These are phyloP conservation scores for Diutina scorzettiae DNA, from an alignment of 1,139 yeast species.

Conservation along the genomic window DNA sequence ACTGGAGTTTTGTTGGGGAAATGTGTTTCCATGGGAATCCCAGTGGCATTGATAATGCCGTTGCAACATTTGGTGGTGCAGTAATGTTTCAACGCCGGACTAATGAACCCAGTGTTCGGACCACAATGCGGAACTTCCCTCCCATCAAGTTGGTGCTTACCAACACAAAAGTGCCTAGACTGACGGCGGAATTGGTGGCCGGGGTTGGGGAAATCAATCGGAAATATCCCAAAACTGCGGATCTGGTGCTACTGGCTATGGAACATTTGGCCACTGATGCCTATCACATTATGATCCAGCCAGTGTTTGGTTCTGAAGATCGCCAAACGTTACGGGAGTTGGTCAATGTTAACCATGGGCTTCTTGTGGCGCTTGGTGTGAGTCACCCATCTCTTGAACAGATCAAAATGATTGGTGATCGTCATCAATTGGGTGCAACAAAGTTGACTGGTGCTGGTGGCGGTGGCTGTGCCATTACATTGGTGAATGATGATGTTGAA, in stretches of 20 bases:
- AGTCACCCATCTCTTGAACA: conserved; percentile 82
- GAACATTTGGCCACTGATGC: conserved; percentile 60
- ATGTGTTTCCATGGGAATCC: conserved; percentile 96
- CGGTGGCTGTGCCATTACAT: conserved; percentile 95
- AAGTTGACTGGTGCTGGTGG: conserved; percentile 99
- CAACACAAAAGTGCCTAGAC: conserved; percentile 76
- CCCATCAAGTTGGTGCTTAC: conserved; percentile 64
- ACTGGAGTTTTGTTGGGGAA: conserved; percentile 90
- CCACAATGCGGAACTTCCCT: conserved; percentile 64
- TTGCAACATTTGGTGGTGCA: conserved; percentile 94
- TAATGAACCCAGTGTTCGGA: conserved; percentile 48
- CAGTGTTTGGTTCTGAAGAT: conserved; percentile 30
- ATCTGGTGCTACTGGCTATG: conserved; percentile 59
- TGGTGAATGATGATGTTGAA: conserved; percentile 42
- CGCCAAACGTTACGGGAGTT: conserved; percentile 41
- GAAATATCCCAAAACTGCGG: conserved; percentile 42
- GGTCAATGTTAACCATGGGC: conserved; percentile 80
- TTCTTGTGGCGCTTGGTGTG: conserved; percentile 78
- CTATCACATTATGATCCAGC: conserved; percentile 38
- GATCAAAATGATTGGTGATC: conserved; percentile 53
- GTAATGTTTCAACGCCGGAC: conserved; percentile 69
- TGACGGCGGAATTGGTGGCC: conserved; percentile 76
- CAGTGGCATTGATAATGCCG: conserved; percentile 93
- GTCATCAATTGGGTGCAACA: conserved; percentile 63
- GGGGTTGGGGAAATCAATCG: conserved; percentile 50